Evolutionary conservation across 2,329 filamentous ascomycete genomes (phyloP).

Genomic region (Colletotrichum agaves): DNA sequence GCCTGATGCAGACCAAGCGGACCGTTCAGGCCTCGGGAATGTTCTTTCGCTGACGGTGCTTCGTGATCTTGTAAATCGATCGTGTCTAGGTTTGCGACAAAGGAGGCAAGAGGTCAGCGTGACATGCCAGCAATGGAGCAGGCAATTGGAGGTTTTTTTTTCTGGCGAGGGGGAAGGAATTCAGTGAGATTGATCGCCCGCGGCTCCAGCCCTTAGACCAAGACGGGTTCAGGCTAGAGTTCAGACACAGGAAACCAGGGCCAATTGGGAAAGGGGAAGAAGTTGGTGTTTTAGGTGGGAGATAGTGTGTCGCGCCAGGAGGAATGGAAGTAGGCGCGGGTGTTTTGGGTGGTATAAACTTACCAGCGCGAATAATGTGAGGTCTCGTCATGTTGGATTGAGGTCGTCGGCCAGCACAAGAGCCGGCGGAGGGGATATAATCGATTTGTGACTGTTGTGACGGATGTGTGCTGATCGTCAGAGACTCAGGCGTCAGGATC

Average conservation of each 20-base stretch:
- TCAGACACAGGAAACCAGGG: constrained; percentile 29
- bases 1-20: constrained; percentile 82
- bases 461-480: constrained; percentile 3
- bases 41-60: constrained; percentile 86
- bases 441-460: constrained; percentile 22
- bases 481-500: constrained; percentile 4
- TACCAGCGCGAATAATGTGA: constrained; percentile 70
- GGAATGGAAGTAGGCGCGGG: constrained; percentile 33
- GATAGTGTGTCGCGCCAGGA: constrained; percentile 31
- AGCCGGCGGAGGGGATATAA: constrained; percentile 27
- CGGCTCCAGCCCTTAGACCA: constrained; percentile 34
- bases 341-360: constrained; percentile 43
- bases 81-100: constrained; percentile 71
- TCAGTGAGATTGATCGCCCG: constrained; percentile 34
- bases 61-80: constrained; percentile 91
- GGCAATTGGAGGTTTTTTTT: neutral
- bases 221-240: constrained; percentile 36
- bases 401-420: constrained; percentile 30
- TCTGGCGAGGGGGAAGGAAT: constrained; percentile 22
- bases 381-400: constrained; percentile 66
- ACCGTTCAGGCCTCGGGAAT: constrained; percentile 57
- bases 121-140: constrained; percentile 25
- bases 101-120: constrained; percentile 28
- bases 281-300: constrained; percentile 29
- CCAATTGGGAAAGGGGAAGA: constrained; percentile 25